Conservation (phyloP, 257 asterid species). For the Nemophila menziesii region DNA sequence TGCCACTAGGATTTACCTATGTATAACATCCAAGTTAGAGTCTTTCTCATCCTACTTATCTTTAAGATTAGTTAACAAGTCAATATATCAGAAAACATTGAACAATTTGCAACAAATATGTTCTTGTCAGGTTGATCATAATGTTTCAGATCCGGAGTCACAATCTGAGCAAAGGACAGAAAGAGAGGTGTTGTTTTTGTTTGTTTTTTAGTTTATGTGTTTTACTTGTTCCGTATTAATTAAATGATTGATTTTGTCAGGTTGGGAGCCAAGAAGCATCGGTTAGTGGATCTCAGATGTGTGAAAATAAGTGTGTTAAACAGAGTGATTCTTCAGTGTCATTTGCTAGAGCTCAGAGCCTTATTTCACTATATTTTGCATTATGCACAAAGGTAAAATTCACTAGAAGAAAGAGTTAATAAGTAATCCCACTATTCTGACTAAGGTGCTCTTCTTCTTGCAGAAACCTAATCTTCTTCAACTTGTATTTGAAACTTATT, state of each 20-base stretch:
- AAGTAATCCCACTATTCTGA: no score
- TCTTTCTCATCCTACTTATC: no score
- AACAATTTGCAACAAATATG: slow-evolving; percentile 62
- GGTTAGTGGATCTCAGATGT: slow-evolving; percentile 67
- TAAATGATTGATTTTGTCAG: no score
- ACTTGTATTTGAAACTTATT: slow-evolving; percentile 59
- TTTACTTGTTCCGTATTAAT: not conserved
- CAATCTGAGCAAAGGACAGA: slow-evolving; percentile 48
- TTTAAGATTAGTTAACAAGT: no score
- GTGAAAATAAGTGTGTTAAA: slow-evolving; percentile 33
- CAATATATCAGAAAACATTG: slow-evolving; percentile 62
- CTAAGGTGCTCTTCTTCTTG: no score
- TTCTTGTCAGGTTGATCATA: slow-evolving; percentile 62
- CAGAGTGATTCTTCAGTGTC: slow-evolving; percentile 39
- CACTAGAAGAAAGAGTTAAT: not conserved
- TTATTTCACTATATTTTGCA: slow-evolving; percentile 70
- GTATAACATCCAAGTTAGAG: no score
- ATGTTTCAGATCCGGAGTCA: slow-evolving; percentile 36
- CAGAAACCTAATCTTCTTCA: slow-evolving; percentile 80
- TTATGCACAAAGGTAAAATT: slow-evolving; percentile 64
- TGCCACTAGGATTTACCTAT: no score
- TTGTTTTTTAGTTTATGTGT: slow-evolving; percentile 3
- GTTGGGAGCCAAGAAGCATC: slow-evolving; percentile 67
- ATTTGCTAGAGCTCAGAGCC: slow-evolving; percentile 54
- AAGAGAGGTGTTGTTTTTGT: slow-evolving; percentile 39